phyloP scores from a whole-genome alignment of 1,284 basidiomycete genomes.

The Ceratobasidium sp. region DNA sequence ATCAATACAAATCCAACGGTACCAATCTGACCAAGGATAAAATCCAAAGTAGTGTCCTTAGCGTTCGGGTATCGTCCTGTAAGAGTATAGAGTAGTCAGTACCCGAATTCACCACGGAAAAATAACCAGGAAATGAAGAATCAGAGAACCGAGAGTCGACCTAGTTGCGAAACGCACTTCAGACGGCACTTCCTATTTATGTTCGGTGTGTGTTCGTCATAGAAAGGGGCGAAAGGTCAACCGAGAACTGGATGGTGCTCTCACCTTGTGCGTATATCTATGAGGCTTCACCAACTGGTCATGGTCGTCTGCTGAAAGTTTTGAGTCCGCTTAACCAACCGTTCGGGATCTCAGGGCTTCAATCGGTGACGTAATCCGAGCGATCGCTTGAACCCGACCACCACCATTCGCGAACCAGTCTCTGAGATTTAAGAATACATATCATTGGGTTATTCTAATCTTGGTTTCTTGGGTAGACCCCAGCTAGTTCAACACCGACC shows the following conservation, averaged over 20 bases:
- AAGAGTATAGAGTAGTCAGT: not conserved
- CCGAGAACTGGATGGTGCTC: too few species aligned
- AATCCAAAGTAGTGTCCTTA: not conserved
- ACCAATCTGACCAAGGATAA: too few species aligned
- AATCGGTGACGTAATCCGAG: not conserved
- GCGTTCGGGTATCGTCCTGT: not conserved
- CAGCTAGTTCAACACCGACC: not conserved
- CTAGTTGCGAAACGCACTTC: conserved; percentile 46
- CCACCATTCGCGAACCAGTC: not conserved
- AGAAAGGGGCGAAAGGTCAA: not conserved
- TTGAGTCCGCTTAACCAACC: conserved; percentile 4
- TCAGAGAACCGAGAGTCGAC: conserved; percentile 46
- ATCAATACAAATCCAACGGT: too few species aligned
- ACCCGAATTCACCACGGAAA: not conserved
- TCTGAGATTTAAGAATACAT: not conserved
- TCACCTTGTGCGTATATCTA: conserved; percentile 2
- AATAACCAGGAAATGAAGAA: not conserved
- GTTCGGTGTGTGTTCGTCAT: conserved; percentile 43
- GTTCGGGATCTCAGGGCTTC: conserved; percentile 10
- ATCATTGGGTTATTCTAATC: not conserved
- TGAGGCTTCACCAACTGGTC: not conserved
- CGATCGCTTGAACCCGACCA: not conserved
- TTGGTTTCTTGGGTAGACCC: not conserved
- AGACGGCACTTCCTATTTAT: conserved; percentile 50
- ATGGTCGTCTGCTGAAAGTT: conserved; percentile 6